phyloP scores from a whole-genome alignment of 169 alveolate species.

The Ichthyophthirius multifiliis region DNA sequence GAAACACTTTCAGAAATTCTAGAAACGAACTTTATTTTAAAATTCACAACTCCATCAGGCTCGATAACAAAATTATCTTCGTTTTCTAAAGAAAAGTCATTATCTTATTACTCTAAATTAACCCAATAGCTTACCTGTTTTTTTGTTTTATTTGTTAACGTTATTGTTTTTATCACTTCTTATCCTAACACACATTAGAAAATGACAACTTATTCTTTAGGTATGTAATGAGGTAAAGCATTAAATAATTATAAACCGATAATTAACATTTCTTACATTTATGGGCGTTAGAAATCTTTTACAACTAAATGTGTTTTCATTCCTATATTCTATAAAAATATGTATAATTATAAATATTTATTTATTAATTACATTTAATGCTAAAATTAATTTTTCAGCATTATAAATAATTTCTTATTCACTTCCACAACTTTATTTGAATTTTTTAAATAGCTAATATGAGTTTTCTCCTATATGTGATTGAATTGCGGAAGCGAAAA shows the following conservation, averaged over 20 bases:
- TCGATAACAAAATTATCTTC: slow-evolving; percentile 67
- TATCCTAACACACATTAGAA: slow-evolving; percentile 89
- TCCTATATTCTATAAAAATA: slow-evolving; percentile 57
- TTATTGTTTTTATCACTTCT: slow-evolving; percentile 80
- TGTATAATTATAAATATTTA: not conserved
- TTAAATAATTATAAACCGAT: slow-evolving; percentile 73
- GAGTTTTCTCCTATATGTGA: slow-evolving; percentile 61
- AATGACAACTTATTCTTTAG: slow-evolving; percentile 82
- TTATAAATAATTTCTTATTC: slow-evolving; percentile 65
- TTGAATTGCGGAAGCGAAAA: slow-evolving; percentile 74
- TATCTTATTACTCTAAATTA: slow-evolving; percentile 68
- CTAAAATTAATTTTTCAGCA: slow-evolving; percentile 67
- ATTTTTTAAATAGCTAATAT: slow-evolving; percentile 30
- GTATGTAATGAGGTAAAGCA: slow-evolving; percentile 89
- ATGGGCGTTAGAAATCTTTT: slow-evolving; percentile 67
- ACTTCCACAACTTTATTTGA: slow-evolving; percentile 33
- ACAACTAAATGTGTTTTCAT: slow-evolving; percentile 58
- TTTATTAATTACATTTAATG: slow-evolving; percentile 25
- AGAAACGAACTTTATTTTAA: slow-evolving; percentile 84
- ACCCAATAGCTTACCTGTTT: slow-evolving; percentile 84
- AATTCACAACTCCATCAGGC: slow-evolving; percentile 70
- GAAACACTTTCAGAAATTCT: slow-evolving; percentile 75
- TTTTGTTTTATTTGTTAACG: slow-evolving; percentile 83
- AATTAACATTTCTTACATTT: slow-evolving; percentile 85
- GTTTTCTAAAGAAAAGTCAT: slow-evolving; percentile 72